Percentiles rank a stretch among this genome's conserved stretches.
These are phyloP conservation scores for Mycena epipterygia DNA, from an alignment of 768 basidiomycete genomes.

Conservation along the genomic window DNA sequence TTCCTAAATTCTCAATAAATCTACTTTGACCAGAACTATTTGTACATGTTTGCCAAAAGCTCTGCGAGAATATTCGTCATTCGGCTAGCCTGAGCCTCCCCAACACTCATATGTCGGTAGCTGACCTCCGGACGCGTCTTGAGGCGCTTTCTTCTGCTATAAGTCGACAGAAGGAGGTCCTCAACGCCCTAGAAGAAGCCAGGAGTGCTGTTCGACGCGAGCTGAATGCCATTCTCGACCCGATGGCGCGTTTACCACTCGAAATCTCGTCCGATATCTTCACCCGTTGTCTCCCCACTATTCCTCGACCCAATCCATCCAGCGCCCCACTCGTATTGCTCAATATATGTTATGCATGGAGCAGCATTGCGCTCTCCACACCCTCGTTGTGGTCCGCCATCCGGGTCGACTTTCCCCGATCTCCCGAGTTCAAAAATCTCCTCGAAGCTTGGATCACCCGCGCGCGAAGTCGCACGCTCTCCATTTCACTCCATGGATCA, in stretches of 20 bases:
- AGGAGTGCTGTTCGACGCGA: slow-evolving; percentile 1
- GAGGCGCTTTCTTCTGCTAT: neutral
- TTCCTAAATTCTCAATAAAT: too few relatives aligned
- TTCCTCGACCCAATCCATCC: neutral
- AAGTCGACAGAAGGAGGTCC: neutral
- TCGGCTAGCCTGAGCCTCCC: too few relatives aligned
- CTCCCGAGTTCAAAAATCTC: neutral
- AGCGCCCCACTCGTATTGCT: neutral
- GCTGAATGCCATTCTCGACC: slow-evolving; percentile 17
- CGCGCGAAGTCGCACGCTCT: neutral
- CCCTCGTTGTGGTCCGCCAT: slow-evolving; percentile 6
- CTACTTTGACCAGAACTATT: too few relatives aligned
- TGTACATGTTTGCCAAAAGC: too few relatives aligned
- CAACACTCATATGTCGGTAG: too few relatives aligned
- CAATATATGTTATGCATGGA: neutral
- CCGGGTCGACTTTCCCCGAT: too few relatives aligned
- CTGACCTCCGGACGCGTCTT: neutral
- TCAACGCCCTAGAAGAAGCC: neutral
- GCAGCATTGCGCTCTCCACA: slow-evolving; percentile 6
- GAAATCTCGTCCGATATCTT: slow-evolving; percentile 17
- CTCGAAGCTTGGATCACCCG: slow-evolving; percentile 1
- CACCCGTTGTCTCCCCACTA: neutral
- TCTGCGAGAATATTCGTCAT: too few relatives aligned
- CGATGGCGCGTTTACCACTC: slow-evolving; percentile 3
- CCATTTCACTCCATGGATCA: neutral